phyloP scores from a whole-genome alignment of 169 alveolate species.

The Cryptosporidium tyzzeri region DNA sequence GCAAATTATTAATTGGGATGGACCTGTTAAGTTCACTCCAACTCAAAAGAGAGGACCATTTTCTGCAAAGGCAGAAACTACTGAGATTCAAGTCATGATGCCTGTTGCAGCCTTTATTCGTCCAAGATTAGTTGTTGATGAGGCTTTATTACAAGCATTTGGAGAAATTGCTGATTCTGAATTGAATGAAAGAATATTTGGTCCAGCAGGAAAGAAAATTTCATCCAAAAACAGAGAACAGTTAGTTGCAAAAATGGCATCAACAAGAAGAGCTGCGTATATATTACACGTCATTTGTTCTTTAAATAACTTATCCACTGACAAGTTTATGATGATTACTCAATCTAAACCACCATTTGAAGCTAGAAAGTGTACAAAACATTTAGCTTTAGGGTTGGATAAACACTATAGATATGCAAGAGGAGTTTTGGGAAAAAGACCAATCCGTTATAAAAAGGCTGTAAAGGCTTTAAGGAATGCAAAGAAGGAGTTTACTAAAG shows the following conservation, averaged over 20 bases:
- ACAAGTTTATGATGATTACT: conserved; percentile 44
- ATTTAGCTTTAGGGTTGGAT: conserved; percentile 59
- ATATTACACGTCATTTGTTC: conserved; percentile 59
- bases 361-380: conserved; percentile 76
- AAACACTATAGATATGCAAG: conserved; percentile 74
- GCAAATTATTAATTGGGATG: conserved; percentile 72
- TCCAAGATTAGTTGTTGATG: conserved; percentile 56
- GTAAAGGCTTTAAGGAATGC: conserved; percentile 44
- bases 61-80: conserved; percentile 69
- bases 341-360: conserved; percentile 70
- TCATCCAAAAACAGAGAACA: conserved; percentile 33
- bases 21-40: conserved; percentile 66
- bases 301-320: conserved; percentile 53
- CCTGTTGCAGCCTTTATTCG: conserved; percentile 75
- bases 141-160: conserved; percentile 63
- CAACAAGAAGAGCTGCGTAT: conserved; percentile 74
- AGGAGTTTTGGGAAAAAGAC: conserved; percentile 66
- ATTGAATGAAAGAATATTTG: conserved; percentile 42
- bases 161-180: conserved; percentile 74
- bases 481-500: conserved; percentile 26
- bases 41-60: conserved; percentile 52
- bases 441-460: conserved; percentile 54
- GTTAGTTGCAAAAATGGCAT: conserved; percentile 39
- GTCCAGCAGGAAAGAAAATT: conserved; percentile 70
- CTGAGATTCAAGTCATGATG: conserved; percentile 72